phyloP scores from a whole-genome alignment of 164 flowering plant species.

The Umbellularia californica region DNA sequence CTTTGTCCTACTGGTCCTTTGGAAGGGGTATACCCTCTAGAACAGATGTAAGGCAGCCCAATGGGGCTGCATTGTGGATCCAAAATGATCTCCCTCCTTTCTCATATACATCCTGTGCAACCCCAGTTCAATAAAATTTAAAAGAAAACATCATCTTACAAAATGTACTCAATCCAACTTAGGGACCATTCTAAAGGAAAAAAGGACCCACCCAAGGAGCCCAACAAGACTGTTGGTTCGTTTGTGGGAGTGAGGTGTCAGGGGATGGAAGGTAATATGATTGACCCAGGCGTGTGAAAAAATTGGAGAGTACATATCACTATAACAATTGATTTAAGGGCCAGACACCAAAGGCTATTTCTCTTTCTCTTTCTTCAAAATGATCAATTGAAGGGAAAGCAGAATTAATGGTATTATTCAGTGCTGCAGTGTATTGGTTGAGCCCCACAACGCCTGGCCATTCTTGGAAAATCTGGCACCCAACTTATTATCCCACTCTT shows the following conservation, averaged over 20 bases:
- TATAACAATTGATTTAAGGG: too few species aligned
- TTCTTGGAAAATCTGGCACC: not conserved
- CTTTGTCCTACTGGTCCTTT: slow-evolving; percentile 30
- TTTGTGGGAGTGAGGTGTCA: too few species aligned
- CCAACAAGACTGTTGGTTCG: too few species aligned
- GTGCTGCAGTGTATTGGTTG: too few species aligned
- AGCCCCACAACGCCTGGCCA: not conserved
- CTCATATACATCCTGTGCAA: slow-evolving; percentile 26
- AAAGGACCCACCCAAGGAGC: too few species aligned
- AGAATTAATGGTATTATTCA: not conserved
- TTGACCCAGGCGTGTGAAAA: too few species aligned
- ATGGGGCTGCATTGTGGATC: slow-evolving; percentile 61
- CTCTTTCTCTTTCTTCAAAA: not conserved
- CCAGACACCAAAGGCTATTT: too few species aligned
- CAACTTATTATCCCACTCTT: not conserved
- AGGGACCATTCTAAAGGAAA: too few species aligned
- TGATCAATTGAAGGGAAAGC: not conserved
- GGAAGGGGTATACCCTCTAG: slow-evolving; percentile 24
- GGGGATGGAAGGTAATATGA: too few species aligned
- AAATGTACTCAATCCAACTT: too few species aligned
- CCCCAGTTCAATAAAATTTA: not conserved
- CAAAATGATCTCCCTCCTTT: slow-evolving; percentile 51
- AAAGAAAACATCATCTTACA: not conserved
- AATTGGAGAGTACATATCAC: too few species aligned
- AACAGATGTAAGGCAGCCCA: slow-evolving; percentile 49